These are phyloP conservation scores for Heterococcus sp. DNA, from an alignment of 108 stramenopile genomes.

Conservation along the genomic window DNA sequence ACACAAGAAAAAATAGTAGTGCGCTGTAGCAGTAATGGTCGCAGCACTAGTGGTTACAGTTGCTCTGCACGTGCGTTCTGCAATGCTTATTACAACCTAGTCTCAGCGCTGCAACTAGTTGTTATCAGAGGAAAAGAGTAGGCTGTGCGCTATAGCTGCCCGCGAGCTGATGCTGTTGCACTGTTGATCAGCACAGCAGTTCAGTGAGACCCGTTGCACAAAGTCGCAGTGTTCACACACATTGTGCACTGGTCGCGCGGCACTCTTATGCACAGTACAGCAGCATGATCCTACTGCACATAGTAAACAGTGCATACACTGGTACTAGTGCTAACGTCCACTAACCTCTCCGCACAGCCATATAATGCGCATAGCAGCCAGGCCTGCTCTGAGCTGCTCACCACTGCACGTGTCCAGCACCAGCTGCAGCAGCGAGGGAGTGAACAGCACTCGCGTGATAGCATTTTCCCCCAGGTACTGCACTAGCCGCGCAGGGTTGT, in stretches of 20 bases:
- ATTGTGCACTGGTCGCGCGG: no score
- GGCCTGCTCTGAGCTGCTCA: slow-evolving; percentile 38
- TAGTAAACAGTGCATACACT: no score
- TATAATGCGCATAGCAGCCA: slow-evolving; percentile 53
- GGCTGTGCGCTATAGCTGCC: no score
- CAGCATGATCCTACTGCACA: neutral
- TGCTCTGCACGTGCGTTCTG: no score
- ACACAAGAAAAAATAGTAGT: neutral
- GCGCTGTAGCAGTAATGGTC: neutral
- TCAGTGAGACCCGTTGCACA: no score
- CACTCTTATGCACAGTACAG: slow-evolving; percentile 20
- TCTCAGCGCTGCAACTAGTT: no score
- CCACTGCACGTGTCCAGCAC: slow-evolving; percentile 59
- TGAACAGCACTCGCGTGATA: slow-evolving; percentile 71
- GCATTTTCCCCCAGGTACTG: slow-evolving; percentile 49
- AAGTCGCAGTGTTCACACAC: no score
- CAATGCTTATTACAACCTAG: no score
- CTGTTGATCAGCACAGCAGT: no score
- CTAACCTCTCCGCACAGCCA: slow-evolving; percentile 70
- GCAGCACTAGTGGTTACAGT: no score
- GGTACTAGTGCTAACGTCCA: slow-evolving; percentile 54
- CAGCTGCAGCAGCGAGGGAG: slow-evolving; percentile 66
- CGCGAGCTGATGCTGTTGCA: no score
- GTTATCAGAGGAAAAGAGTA: no score
- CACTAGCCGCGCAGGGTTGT: slow-evolving; percentile 62